Percentiles rank a stretch among this genome's conserved stretches.
These are phyloP conservation scores for Auricularia cornea DNA, from an alignment of 768 basidiomycete genomes.

Conservation along the genomic window DNA sequence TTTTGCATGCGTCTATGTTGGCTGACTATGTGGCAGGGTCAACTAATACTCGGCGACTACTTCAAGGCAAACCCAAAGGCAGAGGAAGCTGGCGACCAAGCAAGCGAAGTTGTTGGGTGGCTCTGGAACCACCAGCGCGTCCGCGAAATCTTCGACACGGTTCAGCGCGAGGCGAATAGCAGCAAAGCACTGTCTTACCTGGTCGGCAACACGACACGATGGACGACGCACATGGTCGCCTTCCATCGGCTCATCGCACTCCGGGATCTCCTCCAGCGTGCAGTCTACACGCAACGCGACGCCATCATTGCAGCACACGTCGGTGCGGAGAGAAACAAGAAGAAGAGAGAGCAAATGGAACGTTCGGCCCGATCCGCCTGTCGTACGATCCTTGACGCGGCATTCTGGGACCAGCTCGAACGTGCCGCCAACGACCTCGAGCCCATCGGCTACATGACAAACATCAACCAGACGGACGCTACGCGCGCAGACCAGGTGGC, in stretches of 20 bases:
- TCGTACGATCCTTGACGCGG: background rate
- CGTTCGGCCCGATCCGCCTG: background rate
- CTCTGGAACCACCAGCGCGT: no score
- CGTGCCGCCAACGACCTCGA: background rate
- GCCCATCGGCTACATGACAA: background rate
- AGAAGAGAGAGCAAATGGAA: background rate
- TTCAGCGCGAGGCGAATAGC: background rate
- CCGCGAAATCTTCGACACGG: no score
- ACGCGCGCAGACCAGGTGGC: background rate
- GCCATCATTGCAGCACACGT: background rate
- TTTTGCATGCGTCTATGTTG: no score
- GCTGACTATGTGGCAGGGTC: no score
- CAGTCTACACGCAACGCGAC: background rate
- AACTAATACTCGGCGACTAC: no score
- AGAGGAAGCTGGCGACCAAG: no score
- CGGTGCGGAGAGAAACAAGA: background rate
- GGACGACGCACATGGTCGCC: background rate
- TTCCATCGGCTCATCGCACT: background rate
- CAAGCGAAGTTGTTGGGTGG: no score
- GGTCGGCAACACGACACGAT: background rate
- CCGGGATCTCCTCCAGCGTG: background rate
- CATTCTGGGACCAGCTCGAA: background rate
- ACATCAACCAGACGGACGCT: background rate
- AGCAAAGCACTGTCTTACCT: background rate
- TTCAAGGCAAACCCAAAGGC: no score